Evolutionary conservation across 176 grass and related monocot species (phyloP), one percentile per base, ranked within the genome.

Genomic region (Oryza officinalis): DNA sequence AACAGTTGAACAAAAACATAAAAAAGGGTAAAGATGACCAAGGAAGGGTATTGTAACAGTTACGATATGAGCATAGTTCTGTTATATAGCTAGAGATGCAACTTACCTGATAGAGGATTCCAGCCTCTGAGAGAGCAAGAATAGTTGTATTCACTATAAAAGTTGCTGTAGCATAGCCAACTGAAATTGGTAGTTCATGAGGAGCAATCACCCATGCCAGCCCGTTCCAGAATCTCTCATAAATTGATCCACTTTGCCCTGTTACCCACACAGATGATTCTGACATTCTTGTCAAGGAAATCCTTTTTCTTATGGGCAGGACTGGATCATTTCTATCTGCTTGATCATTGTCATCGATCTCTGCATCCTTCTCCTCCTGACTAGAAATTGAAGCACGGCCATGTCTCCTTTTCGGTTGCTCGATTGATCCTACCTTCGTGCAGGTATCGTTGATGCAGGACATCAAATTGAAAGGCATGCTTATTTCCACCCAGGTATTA

Each of bases 181-280:
- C 83, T 32, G 90, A 73, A 72, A 68, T 83, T 45, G 91, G 96
- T 37, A 98, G 83, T 49, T 98, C 93, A 85, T 98, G 96, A 38
- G 96, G 96, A 78, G 96, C 96, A 87, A 94, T 92, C 67, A 98
- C 87, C 96, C 96, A 98, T 80, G 87, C 84, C 74, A 98, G 79
- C 11, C 96, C 93, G 43, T 98, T 98, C 96, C 96, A 98, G 72
- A 95, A 98, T 74, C 96, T 90, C 91, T 98, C 96, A 14, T 88
- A 98, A 74, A 98, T 98, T 1, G 89, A 92, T 80, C 96, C 96
- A 18, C 96, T 98, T 67, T 98, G 96, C 8, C 93, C 96, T 17
- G 93, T 98, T n/a, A 98, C 46, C 96, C 96, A 98, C 40, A 98
- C 83, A 9, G 96, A 98, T 69, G 96, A 88, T 68, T 98, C 96